phyloP scores from a whole-genome alignment of 257 asterid species.

The Solanum chmielewskii region DNA sequence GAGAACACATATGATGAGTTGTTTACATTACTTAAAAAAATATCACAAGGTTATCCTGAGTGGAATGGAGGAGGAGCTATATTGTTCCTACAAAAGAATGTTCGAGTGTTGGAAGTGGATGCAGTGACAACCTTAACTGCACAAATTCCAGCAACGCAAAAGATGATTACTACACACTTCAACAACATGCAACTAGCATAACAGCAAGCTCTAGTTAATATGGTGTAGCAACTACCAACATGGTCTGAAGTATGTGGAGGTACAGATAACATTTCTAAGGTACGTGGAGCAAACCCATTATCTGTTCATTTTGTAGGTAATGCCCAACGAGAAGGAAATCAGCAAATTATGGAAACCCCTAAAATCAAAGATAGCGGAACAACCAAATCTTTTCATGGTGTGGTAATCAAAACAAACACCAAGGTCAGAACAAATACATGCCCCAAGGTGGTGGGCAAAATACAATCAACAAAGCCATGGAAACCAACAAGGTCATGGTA shows the following conservation, averaged over 20 bases:
- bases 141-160: background rate
- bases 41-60: background rate
- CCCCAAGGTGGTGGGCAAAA: too few relatives aligned
- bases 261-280: background rate
- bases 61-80: background rate
- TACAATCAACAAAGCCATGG: background rate
- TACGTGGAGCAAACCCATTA: background rate
- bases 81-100: fast-evolving
- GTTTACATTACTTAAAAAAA: background rate
- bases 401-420: background rate
- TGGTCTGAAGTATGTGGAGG: background rate
- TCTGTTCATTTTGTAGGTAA: background rate
- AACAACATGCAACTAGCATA: too few relatives aligned
- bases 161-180: too few relatives aligned
- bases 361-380: background rate
- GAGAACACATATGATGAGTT: background rate
- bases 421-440: too few relatives aligned
- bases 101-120: background rate
- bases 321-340: fast-evolving
- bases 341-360: background rate
- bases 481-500: too few relatives aligned
- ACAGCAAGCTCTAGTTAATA: background rate
- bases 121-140: background rate
- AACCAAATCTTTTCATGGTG: background rate
- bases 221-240: fast-evolving